Conservation (phyloP, 768 basidiomycete genomes). For the Boletus subparvulus region DNA sequence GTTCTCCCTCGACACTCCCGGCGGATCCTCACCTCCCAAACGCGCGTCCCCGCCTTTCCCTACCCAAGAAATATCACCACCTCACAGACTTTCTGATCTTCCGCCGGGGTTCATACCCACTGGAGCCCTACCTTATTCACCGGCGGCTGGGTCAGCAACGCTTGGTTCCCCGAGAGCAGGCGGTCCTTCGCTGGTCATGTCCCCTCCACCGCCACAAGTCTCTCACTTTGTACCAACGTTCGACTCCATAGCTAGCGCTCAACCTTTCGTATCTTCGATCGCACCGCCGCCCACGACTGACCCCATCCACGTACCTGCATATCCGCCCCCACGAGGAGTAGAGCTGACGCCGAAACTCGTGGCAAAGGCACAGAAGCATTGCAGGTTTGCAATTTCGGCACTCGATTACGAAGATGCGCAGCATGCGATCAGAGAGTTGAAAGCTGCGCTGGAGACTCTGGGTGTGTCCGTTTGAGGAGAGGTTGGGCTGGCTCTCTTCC, state of each 20-base stretch:
- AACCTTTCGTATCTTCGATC: neutral
- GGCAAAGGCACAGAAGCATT: constrained; percentile 84
- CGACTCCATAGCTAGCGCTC: neutral
- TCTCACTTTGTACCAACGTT: constrained; percentile 13
- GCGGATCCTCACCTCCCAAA: constrained; percentile 12
- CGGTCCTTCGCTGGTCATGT: constrained; percentile 8
- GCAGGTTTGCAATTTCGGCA: constrained; percentile 90
- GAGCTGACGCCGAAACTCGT: constrained; percentile 67
- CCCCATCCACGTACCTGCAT: constrained; percentile 13
- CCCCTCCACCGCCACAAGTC: constrained; percentile 21
- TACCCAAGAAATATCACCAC: constrained; percentile 13
- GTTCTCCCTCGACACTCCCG: constrained; percentile 20
- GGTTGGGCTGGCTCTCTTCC: constrained; percentile 3
- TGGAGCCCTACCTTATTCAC: constrained; percentile 14
- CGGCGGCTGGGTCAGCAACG: constrained; percentile 7
- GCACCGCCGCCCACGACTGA: neutral
- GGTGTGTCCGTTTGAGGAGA: constrained; percentile 44
- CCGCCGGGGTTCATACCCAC: constrained; percentile 33
- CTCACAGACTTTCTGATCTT: constrained; percentile 18
- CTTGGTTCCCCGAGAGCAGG: constrained; percentile 6
- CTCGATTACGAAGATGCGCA: constrained; percentile 93
- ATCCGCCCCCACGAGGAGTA: constrained; percentile 19
- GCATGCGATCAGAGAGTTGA: constrained; percentile 81
- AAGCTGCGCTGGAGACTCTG: constrained; percentile 66
- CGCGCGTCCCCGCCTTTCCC: constrained; percentile 12